Percentiles rank a stretch among this genome's conserved stretches.
These are phyloP conservation scores for Umbelopsis ramanniana DNA, from an alignment of 192 early-diverging fungal species.

Conservation along the genomic window DNA sequence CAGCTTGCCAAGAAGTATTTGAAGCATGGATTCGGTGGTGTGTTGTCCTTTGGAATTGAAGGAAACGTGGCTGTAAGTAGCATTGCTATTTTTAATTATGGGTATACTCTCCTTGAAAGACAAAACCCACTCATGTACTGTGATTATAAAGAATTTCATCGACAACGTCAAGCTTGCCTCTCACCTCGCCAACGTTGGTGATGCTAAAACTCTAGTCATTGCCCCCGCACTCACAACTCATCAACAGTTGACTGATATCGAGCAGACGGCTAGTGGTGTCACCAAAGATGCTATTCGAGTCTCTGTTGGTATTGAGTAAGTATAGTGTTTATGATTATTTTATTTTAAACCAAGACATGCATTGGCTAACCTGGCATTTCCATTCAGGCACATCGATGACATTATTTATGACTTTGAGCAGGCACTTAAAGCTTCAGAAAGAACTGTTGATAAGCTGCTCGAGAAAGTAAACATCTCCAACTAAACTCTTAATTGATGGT, in stretches of 20 bases:
- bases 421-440: conserved; percentile 46
- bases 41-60: conserved; percentile 77
- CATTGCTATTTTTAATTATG: neutral
- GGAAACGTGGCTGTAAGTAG: conserved; percentile 38
- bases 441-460: neutral
- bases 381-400: conserved; percentile 63
- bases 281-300: conserved; percentile 83
- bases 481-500: neutral
- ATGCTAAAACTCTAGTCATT: conserved; percentile 87
- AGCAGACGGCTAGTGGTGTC: conserved; percentile 79
- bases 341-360: neutral
- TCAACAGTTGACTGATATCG: conserved; percentile 82
- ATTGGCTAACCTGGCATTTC: neutral
- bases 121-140: neutral
- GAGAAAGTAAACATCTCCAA: neutral
- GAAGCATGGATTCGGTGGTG: conserved; percentile 82
- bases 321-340: conserved; percentile 39
- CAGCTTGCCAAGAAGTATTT: conserved; percentile 84
- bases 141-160: conserved; percentile 61
- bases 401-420: conserved; percentile 68
- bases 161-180: conserved; percentile 78
- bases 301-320: conserved; percentile 81
- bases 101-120: neutral
- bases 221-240: conserved; percentile 88
- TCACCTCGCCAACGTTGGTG: conserved; percentile 96